Evolutionary conservation across 352 stramenopile genomes (phyloP), one percentile per base, ranked within the genome.

Genomic region (Elongisporangium prolatum): DNA sequence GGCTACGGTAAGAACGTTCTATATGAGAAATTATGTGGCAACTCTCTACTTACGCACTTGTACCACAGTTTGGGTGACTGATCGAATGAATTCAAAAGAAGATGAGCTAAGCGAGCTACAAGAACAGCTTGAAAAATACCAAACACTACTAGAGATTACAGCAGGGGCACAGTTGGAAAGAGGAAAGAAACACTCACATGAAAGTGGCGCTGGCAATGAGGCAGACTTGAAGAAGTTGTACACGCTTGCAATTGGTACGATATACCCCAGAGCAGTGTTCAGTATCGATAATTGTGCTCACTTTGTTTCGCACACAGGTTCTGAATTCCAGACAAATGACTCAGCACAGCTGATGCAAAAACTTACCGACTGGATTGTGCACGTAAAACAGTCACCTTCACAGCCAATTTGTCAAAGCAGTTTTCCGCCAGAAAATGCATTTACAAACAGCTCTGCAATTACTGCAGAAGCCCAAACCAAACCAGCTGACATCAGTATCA

Each of bases 71-170:
- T 95, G 85, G 83, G 83, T 95, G 5, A 95, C 85, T 21, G 83
- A 93, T 56, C 81, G 85, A 0, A 95, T 95, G 85, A 95, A 95
- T 52, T 89, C 81, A 11, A 95, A 95, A 54, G 85, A 95, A 60
- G 85, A 95, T 55, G 85, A 95, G 59, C 53, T 95, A 6, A 86
- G 77, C 40, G 85, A 95, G 57, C 57, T 95, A 9, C 85, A 95
- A 52, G 85, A 95, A 40, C 85, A 95, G 51, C 67, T 95, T 21
- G 85, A 95, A 52, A 84, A 87, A 38, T 95, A 91, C 52, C 83
- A 95, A 53, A 80, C 77, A 9, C 65, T 95, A 1, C 49, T 95
- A 4, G 67, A 89, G 59, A 87, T 91, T 52, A 89, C 78, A 25
- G 40, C 44, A 59, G 48, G 7, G 21, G 37, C 18, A 63, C 72